These are phyloP conservation scores for Yarrowia sp. DNA, from an alignment of 805 yeast species.

Conservation along the genomic window DNA sequence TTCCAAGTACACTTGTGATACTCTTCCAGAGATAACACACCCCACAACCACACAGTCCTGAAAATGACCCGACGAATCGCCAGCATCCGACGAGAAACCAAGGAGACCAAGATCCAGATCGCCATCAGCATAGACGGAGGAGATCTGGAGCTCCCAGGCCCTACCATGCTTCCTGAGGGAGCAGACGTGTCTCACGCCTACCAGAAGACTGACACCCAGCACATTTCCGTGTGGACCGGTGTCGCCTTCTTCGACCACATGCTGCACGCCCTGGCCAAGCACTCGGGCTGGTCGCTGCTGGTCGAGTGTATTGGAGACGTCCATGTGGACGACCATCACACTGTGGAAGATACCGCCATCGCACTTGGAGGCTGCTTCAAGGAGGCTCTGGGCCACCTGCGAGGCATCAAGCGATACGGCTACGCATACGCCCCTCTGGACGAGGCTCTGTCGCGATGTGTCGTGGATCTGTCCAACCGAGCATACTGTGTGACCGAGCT, in stretches of 20 bases:
- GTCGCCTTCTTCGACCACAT: conserved; percentile 96
- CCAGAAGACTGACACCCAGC: conserved; percentile 73
- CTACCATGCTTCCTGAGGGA: conserved; percentile 57
- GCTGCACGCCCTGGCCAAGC: conserved; percentile 97
- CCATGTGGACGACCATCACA: conserved; percentile 96
- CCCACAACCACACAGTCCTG: conserved; percentile 38
- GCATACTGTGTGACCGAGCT: conserved; percentile 91
- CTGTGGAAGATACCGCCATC: conserved; percentile 94
- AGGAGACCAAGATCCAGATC: conserved; percentile 92
- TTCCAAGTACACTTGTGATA: not conserved
- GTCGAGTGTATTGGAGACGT: conserved; percentile 92
- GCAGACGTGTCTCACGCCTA: conserved; percentile 61
- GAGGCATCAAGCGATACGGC: conserved; percentile 93
- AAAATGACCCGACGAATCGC: conserved; percentile 51
- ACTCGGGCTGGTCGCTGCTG: conserved; percentile 92
- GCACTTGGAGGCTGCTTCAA: conserved; percentile 90
- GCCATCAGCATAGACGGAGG: conserved; percentile 90
- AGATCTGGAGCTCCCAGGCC: conserved; percentile 61
- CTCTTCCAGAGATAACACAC: not conserved
- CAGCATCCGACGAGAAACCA: conserved; percentile 72
- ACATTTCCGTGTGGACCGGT: conserved; percentile 84
- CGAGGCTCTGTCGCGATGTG: conserved; percentile 94
- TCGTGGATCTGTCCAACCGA: conserved; percentile 91
- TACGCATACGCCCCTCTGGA: conserved; percentile 93
- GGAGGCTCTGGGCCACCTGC: conserved; percentile 84